Percentiles rank a stretch among this genome's conserved stretches.
These are phyloP conservation scores for Micractinium conductrix DNA, from an alignment of 139 green algal genomes.

Conservation along the genomic window DNA sequence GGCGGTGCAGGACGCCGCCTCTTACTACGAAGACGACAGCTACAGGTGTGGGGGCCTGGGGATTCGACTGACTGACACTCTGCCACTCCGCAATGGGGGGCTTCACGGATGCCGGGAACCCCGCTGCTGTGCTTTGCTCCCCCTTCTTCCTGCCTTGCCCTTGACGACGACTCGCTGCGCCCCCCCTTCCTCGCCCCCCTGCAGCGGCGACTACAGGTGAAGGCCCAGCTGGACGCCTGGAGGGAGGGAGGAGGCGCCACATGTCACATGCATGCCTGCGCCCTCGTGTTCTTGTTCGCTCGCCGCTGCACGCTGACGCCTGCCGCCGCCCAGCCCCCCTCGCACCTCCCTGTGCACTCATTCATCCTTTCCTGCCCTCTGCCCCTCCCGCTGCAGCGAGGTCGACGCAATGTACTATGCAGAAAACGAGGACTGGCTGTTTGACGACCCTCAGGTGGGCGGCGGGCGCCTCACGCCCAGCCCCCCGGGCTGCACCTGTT, in stretches of 20 bases:
- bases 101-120: too few relatives aligned
- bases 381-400: neutral
- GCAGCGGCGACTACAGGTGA: too few relatives aligned
- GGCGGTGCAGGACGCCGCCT: neutral
- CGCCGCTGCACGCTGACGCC: too few relatives aligned
- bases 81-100: too few relatives aligned
- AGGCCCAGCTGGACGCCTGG: too few relatives aligned
- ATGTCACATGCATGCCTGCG: neutral
- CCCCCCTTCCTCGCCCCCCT: neutral
- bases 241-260: neutral
- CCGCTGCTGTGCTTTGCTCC: too few relatives aligned
- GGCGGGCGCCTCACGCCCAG: neutral
- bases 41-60: neutral
- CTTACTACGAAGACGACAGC: neutral
- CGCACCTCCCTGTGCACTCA: neutral
- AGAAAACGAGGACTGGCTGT: conserved; percentile 7
- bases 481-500: neutral
- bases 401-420: neutral
- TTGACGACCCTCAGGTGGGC: conserved; percentile 5
- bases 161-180: too few relatives aligned
- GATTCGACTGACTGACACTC: too few relatives aligned
- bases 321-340: neutral
- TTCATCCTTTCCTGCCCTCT: neutral
- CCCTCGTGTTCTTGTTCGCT: too few relatives aligned
- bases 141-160: too few relatives aligned